Conservation (phyloP, 768 basidiomycete genomes). For the Bullera alba region DNA sequence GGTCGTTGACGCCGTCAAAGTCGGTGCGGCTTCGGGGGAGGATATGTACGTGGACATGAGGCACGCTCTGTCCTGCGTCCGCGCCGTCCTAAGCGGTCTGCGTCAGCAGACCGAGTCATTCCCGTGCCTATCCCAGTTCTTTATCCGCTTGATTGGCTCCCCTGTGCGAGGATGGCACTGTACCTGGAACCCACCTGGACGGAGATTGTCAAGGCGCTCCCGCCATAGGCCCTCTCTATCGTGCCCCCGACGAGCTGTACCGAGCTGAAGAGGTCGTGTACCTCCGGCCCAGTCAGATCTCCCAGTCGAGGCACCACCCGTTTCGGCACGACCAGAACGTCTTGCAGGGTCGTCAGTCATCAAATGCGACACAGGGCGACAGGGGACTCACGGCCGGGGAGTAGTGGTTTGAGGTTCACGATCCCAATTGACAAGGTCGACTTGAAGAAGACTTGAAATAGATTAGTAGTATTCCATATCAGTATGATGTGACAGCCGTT, state of each 20-base stretch:
- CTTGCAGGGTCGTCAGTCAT: slow-evolving; percentile 32
- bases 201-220: slow-evolving; percentile 76
- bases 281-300: slow-evolving; percentile 56
- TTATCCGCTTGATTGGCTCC: slow-evolving; percentile 5
- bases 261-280: slow-evolving; percentile 70
- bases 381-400: slow-evolving; percentile 77
- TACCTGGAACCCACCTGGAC: slow-evolving; percentile 60
- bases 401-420: slow-evolving; percentile 89
- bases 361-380: background rate
- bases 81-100: slow-evolving; percentile 64
- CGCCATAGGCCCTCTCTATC: slow-evolving; percentile 73
- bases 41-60: slow-evolving; percentile 94
- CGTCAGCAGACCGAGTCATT: too few relatives aligned
- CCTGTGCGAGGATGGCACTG: slow-evolving; percentile 10
- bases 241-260: slow-evolving; percentile 71
- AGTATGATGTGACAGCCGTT: background rate
- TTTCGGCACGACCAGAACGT: slow-evolving; percentile 56
- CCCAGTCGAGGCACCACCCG: slow-evolving; percentile 53
- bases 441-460: slow-evolving; percentile 52
- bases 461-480: background rate
- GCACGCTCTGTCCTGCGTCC: slow-evolving; percentile 75
- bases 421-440: slow-evolving; percentile 68
- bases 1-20: slow-evolving; percentile 47
- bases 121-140: too few relatives aligned
- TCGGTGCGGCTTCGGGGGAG: slow-evolving; percentile 65